These are phyloP conservation scores for Fusarium brachygibbosum DNA, from an alignment of 2,329 filamentous ascomycete genomes.

Conservation along the genomic window DNA sequence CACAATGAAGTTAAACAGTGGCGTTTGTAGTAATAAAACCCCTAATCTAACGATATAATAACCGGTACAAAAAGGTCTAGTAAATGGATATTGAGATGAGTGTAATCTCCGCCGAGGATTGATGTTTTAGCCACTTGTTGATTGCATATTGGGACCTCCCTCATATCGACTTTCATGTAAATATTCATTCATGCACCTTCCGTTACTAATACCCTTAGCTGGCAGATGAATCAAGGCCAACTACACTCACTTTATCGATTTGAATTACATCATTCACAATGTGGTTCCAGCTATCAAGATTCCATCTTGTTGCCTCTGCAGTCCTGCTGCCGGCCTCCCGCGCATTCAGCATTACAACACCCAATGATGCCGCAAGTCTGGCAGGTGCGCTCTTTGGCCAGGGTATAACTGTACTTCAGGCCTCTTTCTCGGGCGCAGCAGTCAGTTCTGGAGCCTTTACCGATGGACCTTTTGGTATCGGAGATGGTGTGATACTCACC, in stretches of 20 bases:
- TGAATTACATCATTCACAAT: background rate
- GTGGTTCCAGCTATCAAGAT: background rate
- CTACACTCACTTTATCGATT: rapidly evolving
- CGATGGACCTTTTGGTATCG: slow-evolving; percentile 27
- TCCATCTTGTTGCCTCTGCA: background rate
- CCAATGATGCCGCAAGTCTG: background rate
- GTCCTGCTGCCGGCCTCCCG: background rate
- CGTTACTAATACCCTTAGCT: no score
- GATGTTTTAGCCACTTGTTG: no score
- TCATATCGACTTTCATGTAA: no score
- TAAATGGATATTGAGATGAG: no score
- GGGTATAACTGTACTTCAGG: background rate
- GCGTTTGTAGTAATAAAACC: no score
- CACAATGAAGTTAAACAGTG: no score
- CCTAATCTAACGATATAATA: no score
- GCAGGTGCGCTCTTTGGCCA: slow-evolving; percentile 10
- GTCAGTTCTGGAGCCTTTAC: slow-evolving; percentile 2
- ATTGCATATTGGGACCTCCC: no score
- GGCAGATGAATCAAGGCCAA: no score
- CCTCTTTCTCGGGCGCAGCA: background rate
- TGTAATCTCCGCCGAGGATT: no score
- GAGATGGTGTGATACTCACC: slow-evolving; percentile 16
- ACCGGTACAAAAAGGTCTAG: no score
- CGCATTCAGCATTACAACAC: slow-evolving; percentile 2
- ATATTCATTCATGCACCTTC: no score